These are phyloP conservation scores for Lophiotrema nucula DNA, from an alignment of 495 filamentous ascomycete species.

Conservation along the genomic window DNA sequence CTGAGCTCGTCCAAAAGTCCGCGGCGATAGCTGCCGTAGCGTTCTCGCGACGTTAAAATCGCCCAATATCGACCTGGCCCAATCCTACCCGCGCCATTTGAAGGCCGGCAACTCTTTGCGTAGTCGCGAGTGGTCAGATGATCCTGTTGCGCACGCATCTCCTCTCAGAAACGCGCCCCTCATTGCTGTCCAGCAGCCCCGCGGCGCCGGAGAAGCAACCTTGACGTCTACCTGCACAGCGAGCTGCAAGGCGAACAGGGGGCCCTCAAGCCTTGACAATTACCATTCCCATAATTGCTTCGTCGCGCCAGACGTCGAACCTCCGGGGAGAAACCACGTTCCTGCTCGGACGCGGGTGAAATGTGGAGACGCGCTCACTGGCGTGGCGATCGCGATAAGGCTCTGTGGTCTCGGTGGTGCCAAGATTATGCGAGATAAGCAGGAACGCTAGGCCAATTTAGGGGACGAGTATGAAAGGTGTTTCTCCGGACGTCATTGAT, in stretches of 20 bases:
- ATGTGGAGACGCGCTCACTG: neutral
- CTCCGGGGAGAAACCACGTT: constrained; percentile 30
- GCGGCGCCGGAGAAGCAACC: constrained; percentile 25
- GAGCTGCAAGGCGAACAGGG: too few relatives aligned
- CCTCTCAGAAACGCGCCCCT: neutral
- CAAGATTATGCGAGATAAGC: too few relatives aligned
- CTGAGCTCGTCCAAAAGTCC: neutral
- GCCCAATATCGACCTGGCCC: too few relatives aligned
- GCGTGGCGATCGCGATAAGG: constrained; percentile 31
- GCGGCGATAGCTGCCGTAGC: too few relatives aligned
- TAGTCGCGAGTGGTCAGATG: too few relatives aligned
- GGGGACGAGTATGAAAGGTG: too few relatives aligned
- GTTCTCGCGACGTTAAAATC: too few relatives aligned
- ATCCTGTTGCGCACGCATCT: neutral
- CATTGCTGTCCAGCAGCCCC: constrained; percentile 4
- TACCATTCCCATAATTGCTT: constrained; percentile 17
- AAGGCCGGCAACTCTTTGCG: neutral
- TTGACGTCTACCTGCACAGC: constrained; percentile 10
- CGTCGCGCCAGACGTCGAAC: neutral
- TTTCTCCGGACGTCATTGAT: too few relatives aligned
- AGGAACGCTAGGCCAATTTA: too few relatives aligned
- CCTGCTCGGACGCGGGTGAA: too few relatives aligned
- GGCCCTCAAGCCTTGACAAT: too few relatives aligned
- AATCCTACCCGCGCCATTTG: neutral
- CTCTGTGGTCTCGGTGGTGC: constrained; percentile 3